phyloP scores from a whole-genome alignment of 1,284 basidiomycete species.

The Lentinula novae-zelandiae region DNA sequence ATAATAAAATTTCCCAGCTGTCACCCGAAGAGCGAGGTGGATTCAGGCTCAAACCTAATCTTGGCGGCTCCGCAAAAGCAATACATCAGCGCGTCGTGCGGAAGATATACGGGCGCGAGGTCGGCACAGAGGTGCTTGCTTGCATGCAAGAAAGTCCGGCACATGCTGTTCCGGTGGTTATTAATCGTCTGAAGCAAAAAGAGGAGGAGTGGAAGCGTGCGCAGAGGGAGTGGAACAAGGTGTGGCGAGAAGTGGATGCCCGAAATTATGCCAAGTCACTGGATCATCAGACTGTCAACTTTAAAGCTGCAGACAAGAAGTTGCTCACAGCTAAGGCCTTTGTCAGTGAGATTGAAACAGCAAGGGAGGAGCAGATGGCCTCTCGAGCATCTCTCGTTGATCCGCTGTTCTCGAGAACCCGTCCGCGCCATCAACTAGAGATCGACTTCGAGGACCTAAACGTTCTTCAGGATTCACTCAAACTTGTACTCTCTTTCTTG shows the following conservation, averaged over 20 bases:
- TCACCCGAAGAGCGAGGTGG: constrained; percentile 75
- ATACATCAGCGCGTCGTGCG: constrained; percentile 95
- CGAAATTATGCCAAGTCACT: constrained; percentile 91
- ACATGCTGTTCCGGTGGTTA: constrained; percentile 89
- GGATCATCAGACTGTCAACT: constrained; percentile 90
- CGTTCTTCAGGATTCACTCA: constrained; percentile 84
- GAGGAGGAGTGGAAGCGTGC: constrained; percentile 99
- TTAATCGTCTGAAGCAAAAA: constrained; percentile 92
- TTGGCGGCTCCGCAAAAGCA: constrained; percentile 87
- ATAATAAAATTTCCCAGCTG: constrained; percentile 84
- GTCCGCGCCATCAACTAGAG: constrained; percentile 77
- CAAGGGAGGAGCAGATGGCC: constrained; percentile 83
- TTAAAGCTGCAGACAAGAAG: constrained; percentile 94
- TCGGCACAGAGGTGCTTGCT: constrained; percentile 85
- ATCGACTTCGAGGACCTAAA: constrained; percentile 75
- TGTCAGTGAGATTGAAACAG: constrained; percentile 86
- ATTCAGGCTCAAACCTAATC: constrained; percentile 90
- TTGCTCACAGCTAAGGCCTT: constrained; percentile 81
- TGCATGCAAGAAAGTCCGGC: constrained; percentile 93
- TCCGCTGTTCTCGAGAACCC: constrained; percentile 68
- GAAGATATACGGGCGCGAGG: constrained; percentile 92
- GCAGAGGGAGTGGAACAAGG: constrained; percentile 98
- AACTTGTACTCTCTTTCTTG: constrained; percentile 87
- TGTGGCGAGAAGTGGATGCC: constrained; percentile 96
- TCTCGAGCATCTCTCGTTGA: constrained; percentile 76